Evolutionary conservation across 371 early-diverging fungal species (phyloP).

Genomic region (Mortierella sp.): DNA sequence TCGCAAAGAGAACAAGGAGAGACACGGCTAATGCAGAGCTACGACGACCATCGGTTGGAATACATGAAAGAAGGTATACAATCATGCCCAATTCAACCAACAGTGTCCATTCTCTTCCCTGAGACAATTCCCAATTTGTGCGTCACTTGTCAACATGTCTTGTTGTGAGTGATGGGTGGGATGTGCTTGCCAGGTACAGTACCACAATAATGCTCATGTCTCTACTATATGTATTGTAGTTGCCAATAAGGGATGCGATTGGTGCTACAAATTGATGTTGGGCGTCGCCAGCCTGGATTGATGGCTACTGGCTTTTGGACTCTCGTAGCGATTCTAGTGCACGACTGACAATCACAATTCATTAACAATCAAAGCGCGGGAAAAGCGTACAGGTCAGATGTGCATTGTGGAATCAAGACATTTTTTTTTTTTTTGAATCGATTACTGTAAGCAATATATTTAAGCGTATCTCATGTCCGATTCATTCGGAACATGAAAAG

Average conservation of each 20-base stretch:
- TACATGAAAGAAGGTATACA: constrained; percentile 14
- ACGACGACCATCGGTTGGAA: neutral
- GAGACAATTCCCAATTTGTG: neutral
- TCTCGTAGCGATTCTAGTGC: neutral
- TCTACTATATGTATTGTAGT: no score
- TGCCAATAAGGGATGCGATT: no score
- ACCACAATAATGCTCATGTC: neutral
- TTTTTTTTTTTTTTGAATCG: no score
- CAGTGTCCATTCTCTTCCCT: neutral
- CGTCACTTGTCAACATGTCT: neutral
- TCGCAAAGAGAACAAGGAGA: neutral
- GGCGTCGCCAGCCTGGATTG: no score
- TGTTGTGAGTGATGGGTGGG: no score
- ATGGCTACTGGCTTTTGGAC: neutral
- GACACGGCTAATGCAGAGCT: constrained; percentile 4
- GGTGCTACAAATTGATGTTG: no score
- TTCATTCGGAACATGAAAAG: constrained; percentile 10
- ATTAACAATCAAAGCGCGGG: neutral
- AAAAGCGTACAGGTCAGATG: neutral
- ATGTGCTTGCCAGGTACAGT: neutral
- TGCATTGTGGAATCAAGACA: constrained; percentile 37
- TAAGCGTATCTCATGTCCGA: neutral
- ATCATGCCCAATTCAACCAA: constrained; percentile 13
- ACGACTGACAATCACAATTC: neutral
- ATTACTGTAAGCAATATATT: neutral